Base-by-base conservation (phyloP, 31 red algal species). In the Porphyra umbilicalis region DNA sequence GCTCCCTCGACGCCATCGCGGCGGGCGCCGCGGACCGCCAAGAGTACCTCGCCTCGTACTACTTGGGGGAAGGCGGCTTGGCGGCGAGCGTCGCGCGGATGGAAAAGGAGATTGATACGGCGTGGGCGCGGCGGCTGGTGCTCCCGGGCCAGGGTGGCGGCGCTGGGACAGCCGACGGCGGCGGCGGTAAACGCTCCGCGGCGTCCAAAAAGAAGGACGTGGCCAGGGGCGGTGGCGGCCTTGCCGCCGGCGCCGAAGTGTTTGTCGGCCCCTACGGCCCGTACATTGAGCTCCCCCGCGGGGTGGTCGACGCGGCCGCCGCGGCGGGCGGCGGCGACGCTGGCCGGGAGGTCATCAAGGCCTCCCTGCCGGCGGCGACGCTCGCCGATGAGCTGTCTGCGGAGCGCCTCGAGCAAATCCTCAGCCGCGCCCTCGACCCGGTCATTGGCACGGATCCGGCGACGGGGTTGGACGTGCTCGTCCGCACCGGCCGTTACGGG, bases 211-310 rank as follows among this genome's bases (percentile, higher is more conserved):
- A 30, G 16, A 76, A 77, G 11, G 46, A 25, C 20, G 76, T 57
- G 9, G 76, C 77, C 35, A 74, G 75, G 33, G 86, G 39, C 80
- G 85, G 30, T 7, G 35, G 35, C 71, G 37, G 44, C 36, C 81
- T 83, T 15, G 76, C 30, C 13, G 74, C 38, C 42, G 80, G 57
- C 44, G 79, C 31, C 25, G 74, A 79, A 76, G 88, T 95, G 31
- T 80, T 89, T 32, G 93, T 98, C 2, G 90, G 93, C 30, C 87
- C 93, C 2, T 96, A 94, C 79, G 97, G 97, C 35, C 97, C 97
- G 0, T 96, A 99, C 79, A 39, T 99, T 10, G 90, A 93, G 87
- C 85, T 46, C 34, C 36, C 76, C 8, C 85, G 87, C 8, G 85
- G 77, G 34, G 79, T 84, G 31, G 39, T 88, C 0, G 57, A 71